Conservation (phyloP, 495 filamentous ascomycete genomes). For the Podospora comata region DNA sequence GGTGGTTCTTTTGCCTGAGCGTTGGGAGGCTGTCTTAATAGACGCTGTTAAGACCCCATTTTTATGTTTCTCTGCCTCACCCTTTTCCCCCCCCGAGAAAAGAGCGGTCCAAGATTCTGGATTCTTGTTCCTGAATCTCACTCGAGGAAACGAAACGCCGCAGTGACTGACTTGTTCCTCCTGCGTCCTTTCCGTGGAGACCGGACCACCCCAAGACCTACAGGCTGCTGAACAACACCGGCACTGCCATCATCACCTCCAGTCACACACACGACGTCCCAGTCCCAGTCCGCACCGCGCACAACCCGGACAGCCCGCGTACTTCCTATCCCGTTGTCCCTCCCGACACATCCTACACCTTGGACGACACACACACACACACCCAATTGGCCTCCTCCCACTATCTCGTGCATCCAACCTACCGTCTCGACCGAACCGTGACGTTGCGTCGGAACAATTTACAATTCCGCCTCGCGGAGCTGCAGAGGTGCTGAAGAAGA, state of each 20-base stretch:
- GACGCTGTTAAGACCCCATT: not conserved
- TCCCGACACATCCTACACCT: not conserved
- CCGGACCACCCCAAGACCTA: not conserved
- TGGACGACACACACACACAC: not conserved
- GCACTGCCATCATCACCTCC: slow-evolving; percentile 1
- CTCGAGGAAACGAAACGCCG: slow-evolving; percentile 4
- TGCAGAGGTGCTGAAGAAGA: not conserved
- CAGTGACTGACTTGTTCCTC: not conserved
- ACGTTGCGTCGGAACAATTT: slow-evolving; percentile 10
- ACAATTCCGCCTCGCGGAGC: slow-evolving; percentile 1
- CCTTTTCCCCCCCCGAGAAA: not conserved
- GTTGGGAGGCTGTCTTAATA: not conserved
- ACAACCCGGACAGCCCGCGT: not conserved
- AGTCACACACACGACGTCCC: not conserved
- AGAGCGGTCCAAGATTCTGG: not conserved
- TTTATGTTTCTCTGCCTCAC: not conserved
- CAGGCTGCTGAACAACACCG: not conserved
- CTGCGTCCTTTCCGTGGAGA: not conserved
- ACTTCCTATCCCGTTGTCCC: not conserved
- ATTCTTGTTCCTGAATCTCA: not conserved
- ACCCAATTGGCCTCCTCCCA: not conserved
- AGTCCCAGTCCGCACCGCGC: not conserved
- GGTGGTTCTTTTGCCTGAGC: slow-evolving; percentile 2
- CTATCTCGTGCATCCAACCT: not conserved
- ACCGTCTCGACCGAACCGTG: not conserved